Conservation (phyloP, 108 stramenopile species). For the Fragilaria radians region DNA sequence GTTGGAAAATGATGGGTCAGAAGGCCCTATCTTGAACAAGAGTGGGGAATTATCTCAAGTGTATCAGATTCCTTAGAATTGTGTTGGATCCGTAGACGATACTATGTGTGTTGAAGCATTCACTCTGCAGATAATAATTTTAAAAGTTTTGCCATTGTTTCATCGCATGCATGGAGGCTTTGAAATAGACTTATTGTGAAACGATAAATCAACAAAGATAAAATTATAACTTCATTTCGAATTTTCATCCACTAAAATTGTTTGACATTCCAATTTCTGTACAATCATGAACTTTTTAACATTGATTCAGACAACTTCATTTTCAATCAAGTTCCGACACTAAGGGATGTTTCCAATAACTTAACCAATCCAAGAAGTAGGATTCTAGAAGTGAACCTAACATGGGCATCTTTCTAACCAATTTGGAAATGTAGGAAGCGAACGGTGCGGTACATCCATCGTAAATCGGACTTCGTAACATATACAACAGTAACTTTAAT, state of each 20-base stretch:
- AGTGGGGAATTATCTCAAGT: constrained; percentile 54
- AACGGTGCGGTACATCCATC: constrained; percentile 12
- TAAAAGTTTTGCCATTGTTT: too few relatives aligned
- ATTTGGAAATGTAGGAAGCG: not conserved
- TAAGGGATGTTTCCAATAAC: constrained; percentile 37
- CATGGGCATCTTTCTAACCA: constrained; percentile 21
- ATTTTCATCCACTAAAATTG: too few relatives aligned
- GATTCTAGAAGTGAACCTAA: constrained; percentile 20
- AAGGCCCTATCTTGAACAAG: constrained; percentile 62
- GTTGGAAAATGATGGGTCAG: constrained; percentile 27
- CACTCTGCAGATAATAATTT: too few relatives aligned
- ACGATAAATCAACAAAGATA: too few relatives aligned
- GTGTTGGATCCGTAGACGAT: too few relatives aligned
- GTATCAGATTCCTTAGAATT: constrained; percentile 81
- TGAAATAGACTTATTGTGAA: too few relatives aligned
- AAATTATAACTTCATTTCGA: too few relatives aligned
- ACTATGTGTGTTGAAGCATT: too few relatives aligned
- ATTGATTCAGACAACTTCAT: not conserved
- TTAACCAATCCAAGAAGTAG: constrained; percentile 29
- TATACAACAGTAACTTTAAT: constrained; percentile 25
- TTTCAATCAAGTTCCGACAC: constrained; percentile 31
- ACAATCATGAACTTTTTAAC: too few relatives aligned
- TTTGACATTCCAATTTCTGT: too few relatives aligned
- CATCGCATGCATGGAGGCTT: too few relatives aligned
- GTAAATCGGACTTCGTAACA: constrained; percentile 36